Evolutionary conservation across 208 protist species (phyloP).

Genomic region (Vickermania ingenoplastis): DNA sequence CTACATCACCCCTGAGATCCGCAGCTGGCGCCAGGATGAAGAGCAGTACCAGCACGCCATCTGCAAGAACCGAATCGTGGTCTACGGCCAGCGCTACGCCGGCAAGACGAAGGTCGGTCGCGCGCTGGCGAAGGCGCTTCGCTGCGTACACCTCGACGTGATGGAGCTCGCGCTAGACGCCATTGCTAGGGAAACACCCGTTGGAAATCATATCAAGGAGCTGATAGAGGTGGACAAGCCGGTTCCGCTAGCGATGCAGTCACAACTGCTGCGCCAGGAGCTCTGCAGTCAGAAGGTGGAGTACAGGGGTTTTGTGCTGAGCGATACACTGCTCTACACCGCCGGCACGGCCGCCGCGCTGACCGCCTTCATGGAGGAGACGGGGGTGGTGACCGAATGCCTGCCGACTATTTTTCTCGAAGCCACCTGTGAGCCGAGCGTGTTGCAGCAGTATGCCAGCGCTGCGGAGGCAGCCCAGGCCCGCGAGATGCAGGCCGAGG

Average conservation of each 20-base stretch:
- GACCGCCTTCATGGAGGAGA: slow-evolving; percentile 24
- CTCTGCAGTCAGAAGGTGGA: slow-evolving; percentile 14
- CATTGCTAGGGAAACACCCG: slow-evolving; percentile 4
- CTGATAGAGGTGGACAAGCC: slow-evolving; percentile 16
- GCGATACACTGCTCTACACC: slow-evolving; percentile 31
- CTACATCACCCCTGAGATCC: slow-evolving; percentile 57
- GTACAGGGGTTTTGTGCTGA: slow-evolving; percentile 78
- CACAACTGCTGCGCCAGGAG: slow-evolving; percentile 32
- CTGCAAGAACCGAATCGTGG: slow-evolving; percentile 49
- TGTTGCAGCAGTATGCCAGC: slow-evolving; percentile 1
- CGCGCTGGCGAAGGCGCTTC: slow-evolving; percentile 39
- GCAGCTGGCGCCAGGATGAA: slow-evolving; percentile 23
- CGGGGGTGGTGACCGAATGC: slow-evolving; percentile 24
- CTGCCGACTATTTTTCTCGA: slow-evolving; percentile 52
- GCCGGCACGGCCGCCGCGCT: slow-evolving; percentile 2
- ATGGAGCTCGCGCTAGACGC: slow-evolving; percentile 36
- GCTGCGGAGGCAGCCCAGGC: slow-evolving; percentile 4
- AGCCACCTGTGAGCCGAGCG: slow-evolving; percentile 9
- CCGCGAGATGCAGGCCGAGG: background rate
- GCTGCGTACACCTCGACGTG: slow-evolving; percentile 57
- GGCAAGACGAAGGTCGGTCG: slow-evolving; percentile 47
- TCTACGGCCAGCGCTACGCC: slow-evolving; percentile 30
- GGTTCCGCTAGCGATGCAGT: slow-evolving; percentile 44
- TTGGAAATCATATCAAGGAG: slow-evolving; percentile 24
- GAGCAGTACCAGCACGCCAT: slow-evolving; percentile 20